A percentile compares a stretch with the other conserved stretches of the same genome.
Conservation (phyloP, 2,329 filamentous ascomycete genomes). For the Aspergillus chevalieri region DNA sequence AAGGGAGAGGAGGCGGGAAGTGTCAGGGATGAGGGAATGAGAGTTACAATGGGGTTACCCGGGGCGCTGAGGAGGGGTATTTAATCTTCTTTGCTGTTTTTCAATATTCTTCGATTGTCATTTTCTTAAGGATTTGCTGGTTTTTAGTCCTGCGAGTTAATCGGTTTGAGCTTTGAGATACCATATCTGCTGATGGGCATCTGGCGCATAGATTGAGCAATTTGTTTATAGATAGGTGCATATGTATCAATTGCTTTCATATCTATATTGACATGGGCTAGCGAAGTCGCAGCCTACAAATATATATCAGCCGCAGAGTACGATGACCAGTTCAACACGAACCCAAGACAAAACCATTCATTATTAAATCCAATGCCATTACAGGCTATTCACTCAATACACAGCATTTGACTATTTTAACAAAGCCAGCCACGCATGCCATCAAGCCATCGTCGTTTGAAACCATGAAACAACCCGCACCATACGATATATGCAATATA, state of each 20-base stretch:
- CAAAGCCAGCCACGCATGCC: too few relatives aligned
- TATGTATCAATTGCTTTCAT: background rate
- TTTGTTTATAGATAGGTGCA: background rate
- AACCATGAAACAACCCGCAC: too few relatives aligned
- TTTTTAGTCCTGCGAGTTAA: background rate
- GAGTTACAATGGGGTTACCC: slow-evolving; percentile 33
- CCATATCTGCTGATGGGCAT: slow-evolving; percentile 21
- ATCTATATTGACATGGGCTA: too few relatives aligned
- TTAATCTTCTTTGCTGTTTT: slow-evolving; percentile 5
- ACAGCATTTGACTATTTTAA: too few relatives aligned
- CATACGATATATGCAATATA: too few relatives aligned
- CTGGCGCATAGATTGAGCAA: slow-evolving; percentile 8
- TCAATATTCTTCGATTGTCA: background rate
- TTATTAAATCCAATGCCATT: too few relatives aligned
- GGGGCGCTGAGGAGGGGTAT: slow-evolving; percentile 27
- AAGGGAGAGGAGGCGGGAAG: slow-evolving; percentile 48
- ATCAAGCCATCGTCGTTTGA: too few relatives aligned
- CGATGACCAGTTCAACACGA: too few relatives aligned
- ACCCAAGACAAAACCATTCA: too few relatives aligned
- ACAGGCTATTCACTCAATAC: too few relatives aligned
- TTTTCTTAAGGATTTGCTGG: background rate
- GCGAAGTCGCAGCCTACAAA: background rate
- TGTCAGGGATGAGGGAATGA: slow-evolving; percentile 42
- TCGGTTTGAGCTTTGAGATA: slow-evolving; percentile 22
- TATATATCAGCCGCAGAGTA: too few relatives aligned